phyloP scores from a whole-genome alignment of 1,284 basidiomycete genomes.

The Cutaneotrichosporon cavernicola region DNA sequence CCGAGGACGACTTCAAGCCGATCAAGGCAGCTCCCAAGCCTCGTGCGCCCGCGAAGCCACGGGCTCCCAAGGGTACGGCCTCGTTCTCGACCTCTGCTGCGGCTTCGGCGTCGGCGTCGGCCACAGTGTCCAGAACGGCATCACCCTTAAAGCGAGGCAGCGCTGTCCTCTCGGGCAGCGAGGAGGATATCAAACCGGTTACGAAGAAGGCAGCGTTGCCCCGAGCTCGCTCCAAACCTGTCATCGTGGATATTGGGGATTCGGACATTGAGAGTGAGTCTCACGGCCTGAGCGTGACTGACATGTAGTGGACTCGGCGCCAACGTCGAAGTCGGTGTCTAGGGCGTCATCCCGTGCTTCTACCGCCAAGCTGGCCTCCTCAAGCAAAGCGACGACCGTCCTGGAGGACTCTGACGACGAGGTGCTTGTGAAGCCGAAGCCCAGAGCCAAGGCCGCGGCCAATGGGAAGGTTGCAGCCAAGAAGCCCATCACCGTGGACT shows the following conservation, averaged over 20 bases:
- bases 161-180: constrained; percentile 31
- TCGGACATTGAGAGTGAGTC: constrained; percentile 59
- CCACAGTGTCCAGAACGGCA: constrained; percentile 18
- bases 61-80: constrained; percentile 32
- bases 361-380: constrained; percentile 15
- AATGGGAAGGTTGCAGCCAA: constrained; percentile 10
- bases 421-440: constrained; percentile 20
- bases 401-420: constrained; percentile 25
- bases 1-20: constrained; percentile 68
- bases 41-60: constrained; percentile 47
- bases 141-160: constrained; percentile 29
- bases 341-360: constrained; percentile 7
- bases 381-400: constrained; percentile 34
- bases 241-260: constrained; percentile 60
- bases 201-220: constrained; percentile 29
- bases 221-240: constrained; percentile 49
- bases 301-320: constrained; percentile 35
- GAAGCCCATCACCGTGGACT: constrained; percentile 3
- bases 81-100: constrained; percentile 6
- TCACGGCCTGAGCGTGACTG: not conserved
- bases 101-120: constrained; percentile 12
- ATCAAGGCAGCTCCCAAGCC: constrained; percentile 59
- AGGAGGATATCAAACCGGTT: constrained; percentile 34
- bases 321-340: constrained; percentile 33
- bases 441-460: constrained; percentile 5